Evolutionary conservation across 2,329 filamentous ascomycete species (phyloP).

Genomic region (Sarocladiaceae sp.): DNA sequence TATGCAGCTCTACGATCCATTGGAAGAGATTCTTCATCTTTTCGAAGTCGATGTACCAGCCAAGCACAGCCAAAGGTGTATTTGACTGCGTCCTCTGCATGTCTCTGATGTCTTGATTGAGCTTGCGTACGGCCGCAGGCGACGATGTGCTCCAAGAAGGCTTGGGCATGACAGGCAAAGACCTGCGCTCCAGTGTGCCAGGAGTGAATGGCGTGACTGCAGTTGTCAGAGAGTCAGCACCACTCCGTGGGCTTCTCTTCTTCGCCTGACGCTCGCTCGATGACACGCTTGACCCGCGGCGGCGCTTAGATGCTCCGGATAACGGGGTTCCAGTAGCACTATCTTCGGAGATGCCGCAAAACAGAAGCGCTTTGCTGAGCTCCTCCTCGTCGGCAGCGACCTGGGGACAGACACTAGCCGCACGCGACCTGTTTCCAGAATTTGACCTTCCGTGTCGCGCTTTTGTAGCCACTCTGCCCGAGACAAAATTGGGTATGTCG

Average conservation of each 20-base stretch:
- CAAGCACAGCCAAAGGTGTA: conserved; percentile 52
- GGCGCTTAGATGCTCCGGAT: too few species aligned
- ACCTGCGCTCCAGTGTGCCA: conserved; percentile 54
- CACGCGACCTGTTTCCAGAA: too few species aligned
- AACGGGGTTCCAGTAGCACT: too few species aligned
- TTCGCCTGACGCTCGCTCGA: neutral
- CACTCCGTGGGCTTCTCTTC: neutral
- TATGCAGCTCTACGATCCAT: conserved; percentile 87
- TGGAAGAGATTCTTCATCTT: conserved; percentile 73
- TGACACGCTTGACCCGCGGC: neutral
- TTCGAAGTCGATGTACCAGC: conserved; percentile 72
- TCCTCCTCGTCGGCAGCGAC: neutral
- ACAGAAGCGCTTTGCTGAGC: neutral
- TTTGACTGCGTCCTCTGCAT: conserved; percentile 55
- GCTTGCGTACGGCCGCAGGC: conserved; percentile 17
- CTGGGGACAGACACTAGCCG: too few species aligned
- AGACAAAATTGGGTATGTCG: too few species aligned
- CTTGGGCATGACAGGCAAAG: conserved; percentile 54
- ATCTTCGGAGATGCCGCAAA: neutral
- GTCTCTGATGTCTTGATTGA: conserved; percentile 48
- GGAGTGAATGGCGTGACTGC: conserved; percentile 50
- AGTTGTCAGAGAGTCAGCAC: too few species aligned
- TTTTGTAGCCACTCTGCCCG: too few species aligned
- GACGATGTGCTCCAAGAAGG: conserved; percentile 25
- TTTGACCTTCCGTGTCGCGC: too few species aligned